These are phyloP conservation scores for Oryza punctata DNA, from an alignment of 176 grass and related monocot genomes.

Conservation along the genomic window DNA sequence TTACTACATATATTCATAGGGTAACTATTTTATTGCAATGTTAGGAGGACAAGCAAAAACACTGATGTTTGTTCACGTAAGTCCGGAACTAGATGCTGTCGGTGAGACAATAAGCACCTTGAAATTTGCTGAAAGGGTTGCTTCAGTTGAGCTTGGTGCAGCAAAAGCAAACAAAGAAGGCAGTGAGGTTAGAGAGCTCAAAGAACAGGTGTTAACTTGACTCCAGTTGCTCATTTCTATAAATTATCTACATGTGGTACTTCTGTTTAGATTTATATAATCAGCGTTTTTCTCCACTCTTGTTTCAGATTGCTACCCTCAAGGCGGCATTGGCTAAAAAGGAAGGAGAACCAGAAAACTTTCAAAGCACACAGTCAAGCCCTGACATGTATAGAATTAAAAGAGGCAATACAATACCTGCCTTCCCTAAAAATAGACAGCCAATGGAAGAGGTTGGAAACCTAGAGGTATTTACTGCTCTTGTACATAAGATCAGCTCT, in stretches of 20 bases:
- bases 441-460: constrained; percentile 96
- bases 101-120: constrained; percentile 83
- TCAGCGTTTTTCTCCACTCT: neutral
- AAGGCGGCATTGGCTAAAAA: constrained; percentile 73
- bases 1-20: constrained; percentile 21
- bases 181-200: constrained; percentile 74
- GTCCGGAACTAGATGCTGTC: constrained; percentile 61
- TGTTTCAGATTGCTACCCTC: constrained; percentile 68
- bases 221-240: constrained; percentile 2
- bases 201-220: constrained; percentile 62
- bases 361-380: constrained; percentile 46
- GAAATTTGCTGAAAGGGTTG: constrained; percentile 87
- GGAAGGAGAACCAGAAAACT: constrained; percentile 55
- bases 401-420: constrained; percentile 40
- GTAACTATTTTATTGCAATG: constrained; percentile 32
- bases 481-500: constrained; percentile 9
- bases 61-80: constrained; percentile 95
- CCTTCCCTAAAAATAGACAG: constrained; percentile 55
- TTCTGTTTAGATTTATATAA: constrained; percentile 30
- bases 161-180: constrained; percentile 77
- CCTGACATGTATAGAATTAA: constrained; percentile 59
- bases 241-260: constrained; percentile 2
- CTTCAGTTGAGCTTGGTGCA: constrained; percentile 76
- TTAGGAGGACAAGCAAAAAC: constrained; percentile 98
- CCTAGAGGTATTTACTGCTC: constrained; percentile 57